Evolutionary conservation across 1,284 basidiomycete genomes (phyloP).

Genomic region (Pterula multifida): DNA sequence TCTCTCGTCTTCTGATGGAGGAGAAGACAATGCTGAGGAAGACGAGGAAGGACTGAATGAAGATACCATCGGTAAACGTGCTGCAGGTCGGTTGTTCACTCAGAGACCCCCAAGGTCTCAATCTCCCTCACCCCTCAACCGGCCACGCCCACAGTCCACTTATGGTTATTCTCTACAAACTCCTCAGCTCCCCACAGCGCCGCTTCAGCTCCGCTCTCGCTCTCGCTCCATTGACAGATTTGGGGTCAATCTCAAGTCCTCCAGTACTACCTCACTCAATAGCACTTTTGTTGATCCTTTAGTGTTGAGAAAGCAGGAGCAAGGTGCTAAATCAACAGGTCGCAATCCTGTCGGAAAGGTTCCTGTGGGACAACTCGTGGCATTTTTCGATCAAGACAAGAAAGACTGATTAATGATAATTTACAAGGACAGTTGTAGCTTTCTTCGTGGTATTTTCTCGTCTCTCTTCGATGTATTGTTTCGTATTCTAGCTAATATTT

Average conservation of each 20-base stretch:
- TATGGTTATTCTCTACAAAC: conserved; percentile 28
- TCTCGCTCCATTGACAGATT: conserved; percentile 43
- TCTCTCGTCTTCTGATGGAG: conserved; percentile 24
- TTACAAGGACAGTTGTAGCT: no score
- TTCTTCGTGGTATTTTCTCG: no score
- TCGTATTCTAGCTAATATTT: no score
- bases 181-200: conserved; percentile 18
- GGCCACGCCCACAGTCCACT: conserved; percentile 39
- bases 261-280: conserved; percentile 9
- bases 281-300: conserved; percentile 64
- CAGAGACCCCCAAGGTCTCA: conserved; percentile 15
- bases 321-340: conserved; percentile 27
- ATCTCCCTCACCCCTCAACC: conserved; percentile 12
- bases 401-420: conserved; percentile 9
- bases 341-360: conserved; percentile 47
- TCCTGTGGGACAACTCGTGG: conserved; percentile 64
- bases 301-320: conserved; percentile 41
- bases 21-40: conserved; percentile 11
- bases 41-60: conserved; percentile 28
- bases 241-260: conserved; percentile 17
- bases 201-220: conserved; percentile 33
- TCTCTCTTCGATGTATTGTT: no score
- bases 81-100: conserved; percentile 20
- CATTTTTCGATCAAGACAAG: conserved; percentile 68
- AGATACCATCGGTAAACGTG: conserved; percentile 53